phyloP scores from a whole-genome alignment of 352 stramenopile genomes.

The Achlya hypogyna region DNA sequence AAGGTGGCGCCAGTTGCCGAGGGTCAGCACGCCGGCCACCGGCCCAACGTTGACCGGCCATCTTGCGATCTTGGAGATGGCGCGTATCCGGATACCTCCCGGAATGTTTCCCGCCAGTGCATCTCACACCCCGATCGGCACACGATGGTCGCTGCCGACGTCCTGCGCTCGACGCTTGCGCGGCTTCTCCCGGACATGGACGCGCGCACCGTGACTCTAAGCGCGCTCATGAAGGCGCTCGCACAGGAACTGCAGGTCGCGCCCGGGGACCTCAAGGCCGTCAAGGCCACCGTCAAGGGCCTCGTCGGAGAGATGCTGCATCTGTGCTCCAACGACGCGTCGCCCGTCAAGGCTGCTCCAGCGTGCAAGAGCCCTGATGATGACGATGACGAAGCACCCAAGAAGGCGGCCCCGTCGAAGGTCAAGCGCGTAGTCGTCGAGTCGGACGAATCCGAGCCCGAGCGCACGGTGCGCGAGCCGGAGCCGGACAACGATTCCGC shows the following conservation, averaged over 20 bases:
- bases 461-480: neutral
- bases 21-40: no score
- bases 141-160: slow-evolving; percentile 22
- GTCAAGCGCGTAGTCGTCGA: neutral
- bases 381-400: slow-evolving; percentile 18
- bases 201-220: slow-evolving; percentile 35
- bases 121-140: neutral
- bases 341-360: neutral
- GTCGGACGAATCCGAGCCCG: neutral
- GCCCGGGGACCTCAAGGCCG: slow-evolving; percentile 35
- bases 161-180: slow-evolving; percentile 31
- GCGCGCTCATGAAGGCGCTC: slow-evolving; percentile 40
- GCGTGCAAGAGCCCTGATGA: slow-evolving; percentile 10
- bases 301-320: slow-evolving; percentile 43
- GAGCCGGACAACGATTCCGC: slow-evolving; percentile 25
- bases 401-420: slow-evolving; percentile 8
- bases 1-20: no score
- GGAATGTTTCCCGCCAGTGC: slow-evolving; percentile 1
- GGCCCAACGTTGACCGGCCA: no score
- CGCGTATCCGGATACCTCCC: neutral
- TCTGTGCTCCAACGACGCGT: slow-evolving; percentile 21
- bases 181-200: slow-evolving; percentile 54
- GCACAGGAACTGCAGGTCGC: slow-evolving; percentile 33
- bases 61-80: neutral
- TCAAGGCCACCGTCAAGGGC: slow-evolving; percentile 38